Conservation (phyloP, 345 rosid species). For the Lepidium sativum region DNA sequence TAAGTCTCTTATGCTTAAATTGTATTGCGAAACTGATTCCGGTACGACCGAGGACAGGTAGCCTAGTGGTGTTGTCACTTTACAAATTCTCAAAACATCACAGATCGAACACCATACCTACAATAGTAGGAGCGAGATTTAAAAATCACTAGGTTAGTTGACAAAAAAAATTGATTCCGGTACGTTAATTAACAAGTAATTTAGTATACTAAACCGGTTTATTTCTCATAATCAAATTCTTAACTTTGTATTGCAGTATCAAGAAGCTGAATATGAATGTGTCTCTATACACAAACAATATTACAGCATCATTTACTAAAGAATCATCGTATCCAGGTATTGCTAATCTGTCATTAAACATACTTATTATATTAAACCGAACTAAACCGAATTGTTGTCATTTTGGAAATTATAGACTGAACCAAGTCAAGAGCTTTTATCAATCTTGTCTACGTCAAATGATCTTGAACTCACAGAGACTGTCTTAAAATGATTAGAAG, state of each 20-base stretch:
- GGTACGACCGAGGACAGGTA: too few relatives aligned
- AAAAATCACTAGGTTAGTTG: too few relatives aligned
- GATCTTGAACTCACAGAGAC: not conserved
- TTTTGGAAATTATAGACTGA: not conserved
- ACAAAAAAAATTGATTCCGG: too few relatives aligned
- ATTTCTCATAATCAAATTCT: not conserved
- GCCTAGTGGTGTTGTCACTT: too few relatives aligned
- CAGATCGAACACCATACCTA: too few relatives aligned
- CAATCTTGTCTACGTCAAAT: conserved; percentile 7
- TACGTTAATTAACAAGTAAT: not conserved
- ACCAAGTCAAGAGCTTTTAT: conserved; percentile 17
- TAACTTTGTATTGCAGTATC: not conserved
- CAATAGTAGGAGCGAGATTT: too few relatives aligned
- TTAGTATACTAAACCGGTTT: not conserved
- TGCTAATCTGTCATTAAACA: not conserved
- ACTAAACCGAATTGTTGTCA: not conserved
- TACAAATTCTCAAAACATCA: too few relatives aligned
- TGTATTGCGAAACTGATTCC: conserved; percentile 11
- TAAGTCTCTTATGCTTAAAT: not conserved
- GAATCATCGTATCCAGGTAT: conserved; percentile 3
- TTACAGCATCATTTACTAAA: conserved; percentile 11
- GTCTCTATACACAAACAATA: conserved; percentile 6
- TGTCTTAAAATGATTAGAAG: not conserved
- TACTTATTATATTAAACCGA: not conserved
- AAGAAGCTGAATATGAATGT: conserved; percentile 17